Evolutionary conservation across 202 grass and related monocot species (phyloP).

Genomic region (Musa balbisiana): DNA sequence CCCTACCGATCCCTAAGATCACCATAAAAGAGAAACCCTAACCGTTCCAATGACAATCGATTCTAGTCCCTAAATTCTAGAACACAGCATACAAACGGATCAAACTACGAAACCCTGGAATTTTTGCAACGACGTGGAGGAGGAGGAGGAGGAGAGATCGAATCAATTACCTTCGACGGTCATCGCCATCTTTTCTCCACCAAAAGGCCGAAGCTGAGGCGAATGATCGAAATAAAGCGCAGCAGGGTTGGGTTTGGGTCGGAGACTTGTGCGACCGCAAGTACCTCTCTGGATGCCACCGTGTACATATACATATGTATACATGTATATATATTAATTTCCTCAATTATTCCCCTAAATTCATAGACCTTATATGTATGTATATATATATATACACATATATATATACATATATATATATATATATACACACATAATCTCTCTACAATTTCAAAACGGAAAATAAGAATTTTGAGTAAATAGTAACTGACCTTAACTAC

Average conservation of each 20-base stretch:
- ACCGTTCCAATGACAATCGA: background rate
- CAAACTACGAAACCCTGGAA: background rate
- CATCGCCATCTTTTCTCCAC: slow-evolving; percentile 47
- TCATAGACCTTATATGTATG: no score
- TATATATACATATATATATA: no score
- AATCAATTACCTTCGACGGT: slow-evolving; percentile 48
- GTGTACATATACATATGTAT: no score
- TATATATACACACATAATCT: no score
- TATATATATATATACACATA: no score
- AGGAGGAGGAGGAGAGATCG: background rate
- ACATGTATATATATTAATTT: no score
- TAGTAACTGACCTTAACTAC: no score
- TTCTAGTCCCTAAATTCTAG: background rate
- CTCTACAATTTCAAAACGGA: no score
- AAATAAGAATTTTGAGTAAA: no score
- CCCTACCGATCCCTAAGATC: background rate
- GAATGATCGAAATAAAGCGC: background rate
- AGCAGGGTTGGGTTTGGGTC: background rate
- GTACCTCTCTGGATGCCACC: background rate
- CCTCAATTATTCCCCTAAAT: no score
- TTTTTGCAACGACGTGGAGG: background rate
- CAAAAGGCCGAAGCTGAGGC: background rate
- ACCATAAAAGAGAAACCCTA: background rate
- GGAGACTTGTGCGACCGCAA: background rate
- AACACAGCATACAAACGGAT: slow-evolving; percentile 7